Evolutionary conservation across 345 rosid genomes (phyloP).

Genomic region (Euphorbia pulcherrima): DNA sequence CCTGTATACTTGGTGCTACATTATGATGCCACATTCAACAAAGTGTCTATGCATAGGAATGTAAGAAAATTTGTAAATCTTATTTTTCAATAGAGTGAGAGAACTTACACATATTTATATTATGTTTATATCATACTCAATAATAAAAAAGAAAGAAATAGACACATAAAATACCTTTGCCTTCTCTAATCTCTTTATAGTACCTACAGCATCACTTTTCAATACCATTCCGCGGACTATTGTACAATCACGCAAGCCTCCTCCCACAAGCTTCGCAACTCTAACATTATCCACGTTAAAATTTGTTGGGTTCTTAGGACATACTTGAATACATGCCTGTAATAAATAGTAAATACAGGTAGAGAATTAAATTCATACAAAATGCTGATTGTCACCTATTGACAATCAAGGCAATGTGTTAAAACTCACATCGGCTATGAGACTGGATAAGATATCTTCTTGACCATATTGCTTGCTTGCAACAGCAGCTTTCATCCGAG

Average conservation of each 20-base stretch:
- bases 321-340: constrained; percentile 96
- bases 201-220: constrained; percentile 84
- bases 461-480: constrained; percentile 98
- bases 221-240: constrained; percentile 86
- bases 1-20: too few species aligned
- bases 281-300: constrained; percentile 94
- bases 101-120: too few species aligned
- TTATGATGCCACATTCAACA: too few species aligned
- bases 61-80: too few species aligned
- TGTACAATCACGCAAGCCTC: constrained; percentile 72
- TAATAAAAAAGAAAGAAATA: too few species aligned
- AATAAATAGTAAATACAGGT: constrained; percentile 6
- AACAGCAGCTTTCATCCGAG: constrained; percentile 87
- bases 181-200: constrained; percentile 71
- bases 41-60: too few species aligned
- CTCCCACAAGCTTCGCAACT: constrained; percentile 89
- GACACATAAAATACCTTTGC: constrained; percentile 71
- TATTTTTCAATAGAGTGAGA: too few species aligned
- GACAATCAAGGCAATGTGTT: constrained; percentile 13
- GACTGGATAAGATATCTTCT: constrained; percentile 71
- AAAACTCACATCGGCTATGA: constrained; percentile 64
- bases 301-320: constrained; percentile 88
- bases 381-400: constrained; percentile 4
- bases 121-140: too few species aligned
- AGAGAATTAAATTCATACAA: not conserved